A percentile compares a stretch with the other conserved stretches of the same genome.
Evolutionary conservation across 164 flowering plant genomes (phyloP).

Genomic region (Houttuynia cordata): DNA sequence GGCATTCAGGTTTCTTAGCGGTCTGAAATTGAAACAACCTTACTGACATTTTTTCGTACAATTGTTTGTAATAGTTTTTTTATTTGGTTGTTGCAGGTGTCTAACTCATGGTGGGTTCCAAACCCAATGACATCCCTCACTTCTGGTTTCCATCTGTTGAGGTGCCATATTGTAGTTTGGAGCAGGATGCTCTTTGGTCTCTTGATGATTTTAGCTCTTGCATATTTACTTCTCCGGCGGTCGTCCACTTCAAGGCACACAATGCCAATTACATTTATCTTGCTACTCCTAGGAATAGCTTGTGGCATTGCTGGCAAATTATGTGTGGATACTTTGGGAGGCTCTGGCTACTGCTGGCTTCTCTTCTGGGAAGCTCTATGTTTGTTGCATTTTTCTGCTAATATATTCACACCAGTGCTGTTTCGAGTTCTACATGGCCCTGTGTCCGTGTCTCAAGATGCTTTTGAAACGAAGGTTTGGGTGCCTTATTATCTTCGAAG

Average conservation of each 20-base stretch:
- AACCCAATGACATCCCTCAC: slow-evolving; percentile 42
- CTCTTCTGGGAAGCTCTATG: slow-evolving; percentile 66
- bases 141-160: slow-evolving; percentile 30
- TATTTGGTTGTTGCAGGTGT: slow-evolving; percentile 29
- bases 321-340: slow-evolving; percentile 82
- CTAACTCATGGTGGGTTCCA: slow-evolving; percentile 81
- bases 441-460: slow-evolving; percentile 20
- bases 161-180: slow-evolving; percentile 47
- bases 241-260: slow-evolving; percentile 41
- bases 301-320: slow-evolving; percentile 79
- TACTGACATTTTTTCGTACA: not conserved
- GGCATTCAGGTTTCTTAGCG: too few relatives aligned
- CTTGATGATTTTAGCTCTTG: slow-evolving; percentile 41
- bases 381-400: slow-evolving; percentile 54
- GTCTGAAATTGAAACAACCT: not conserved
- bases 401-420: slow-evolving; percentile 30
- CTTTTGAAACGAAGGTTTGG: slow-evolving; percentile 6
- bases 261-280: slow-evolving; percentile 76
- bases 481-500: slow-evolving; percentile 53
- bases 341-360: slow-evolving; percentile 73
- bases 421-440: slow-evolving; percentile 58
- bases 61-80: not conserved
- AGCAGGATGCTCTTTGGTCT: slow-evolving; percentile 69
- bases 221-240: slow-evolving; percentile 59
- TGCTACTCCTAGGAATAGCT: slow-evolving; percentile 53